Evolutionary conservation across 495 filamentous ascomycete species (phyloP), one percentile per base, ranked within the genome.

Genomic region (Aspergillus haitiensis): DNA sequence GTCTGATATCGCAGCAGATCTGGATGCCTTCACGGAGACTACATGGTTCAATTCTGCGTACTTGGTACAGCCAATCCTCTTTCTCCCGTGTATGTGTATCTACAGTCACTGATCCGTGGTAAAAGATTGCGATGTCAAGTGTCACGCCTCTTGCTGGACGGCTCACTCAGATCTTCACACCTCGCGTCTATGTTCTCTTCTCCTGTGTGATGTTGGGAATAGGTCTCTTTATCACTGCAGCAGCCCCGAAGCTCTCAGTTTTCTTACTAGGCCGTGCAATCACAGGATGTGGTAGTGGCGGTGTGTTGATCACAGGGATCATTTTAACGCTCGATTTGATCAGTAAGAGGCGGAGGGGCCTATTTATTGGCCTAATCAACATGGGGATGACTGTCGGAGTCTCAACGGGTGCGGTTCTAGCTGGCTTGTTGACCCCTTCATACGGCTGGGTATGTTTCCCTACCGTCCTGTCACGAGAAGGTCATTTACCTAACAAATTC

Each of bases 11-110:
- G 88, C 88, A 1, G 78, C 77, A 16, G 88, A 91, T 58, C 74
- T 92, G 1, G 79, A 91, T 76, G 83, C 88, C 8, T 92, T 88
- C 66, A 83, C 83, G 31, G 71, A 84, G 46, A 84, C 84, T 16
- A 86, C 82, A 61, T 93, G 89, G 89, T 88, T 93, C 62, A 90
- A 88, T 7, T 86, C 86, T 31, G 74, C 87, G 1, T 92, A 88
- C 68, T 69, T 87, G 60, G 77, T 80, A 75, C 47, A 56, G 11
- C 58, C 1, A 21, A 8, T 16, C 18, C 12, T 27, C n/a, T 9
- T 37, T 39, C 9, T 37, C 21, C 10, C 40, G 10, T 16, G 39
- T 16, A n/a, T 27, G 18, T 10, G 12, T 31, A 0, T 33, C 31
- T 18, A 33, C 12, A n/a, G 7, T 36, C 51, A 21, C 55, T 55